Conservation (phyloP, 768 basidiomycete species). For the Hericium coralloides region DNA sequence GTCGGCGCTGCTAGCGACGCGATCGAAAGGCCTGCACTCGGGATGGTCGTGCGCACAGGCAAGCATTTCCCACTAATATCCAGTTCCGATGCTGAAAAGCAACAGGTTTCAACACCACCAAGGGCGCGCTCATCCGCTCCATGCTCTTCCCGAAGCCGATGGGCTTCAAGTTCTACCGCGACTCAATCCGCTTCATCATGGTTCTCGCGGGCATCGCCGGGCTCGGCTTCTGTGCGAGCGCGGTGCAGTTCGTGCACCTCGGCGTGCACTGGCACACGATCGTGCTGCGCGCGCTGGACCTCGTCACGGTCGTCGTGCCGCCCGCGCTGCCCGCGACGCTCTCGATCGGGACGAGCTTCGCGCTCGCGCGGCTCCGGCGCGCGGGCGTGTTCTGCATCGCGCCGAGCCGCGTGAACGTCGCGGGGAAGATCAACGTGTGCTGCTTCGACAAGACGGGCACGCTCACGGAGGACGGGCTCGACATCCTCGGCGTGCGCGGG, state of each 20-base stretch:
- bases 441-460: slow-evolving; percentile 99
- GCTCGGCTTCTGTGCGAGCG: slow-evolving; percentile 85
- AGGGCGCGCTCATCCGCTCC: slow-evolving; percentile 89
- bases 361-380: slow-evolving; percentile 81
- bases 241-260: slow-evolving; percentile 84
- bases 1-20: slow-evolving; percentile 40
- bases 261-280: slow-evolving; percentile 88
- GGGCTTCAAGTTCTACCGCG: slow-evolving; percentile 97
- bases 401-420: slow-evolving; percentile 90
- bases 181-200: slow-evolving; percentile 83
- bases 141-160: slow-evolving; percentile 99
- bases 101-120: slow-evolving; percentile 92
- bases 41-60: slow-evolving; percentile 84
- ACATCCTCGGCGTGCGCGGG: slow-evolving; percentile 88
- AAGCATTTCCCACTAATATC: slow-evolving; percentile 4
- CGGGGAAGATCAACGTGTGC: slow-evolving; percentile 92
- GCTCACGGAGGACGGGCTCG: slow-evolving; percentile 94
- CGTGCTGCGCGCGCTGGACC: slow-evolving; percentile 81
- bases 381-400: slow-evolving; percentile 93
- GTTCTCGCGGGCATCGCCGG: slow-evolving; percentile 89
- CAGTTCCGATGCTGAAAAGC: slow-evolving; percentile 2
- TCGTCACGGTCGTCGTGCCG: slow-evolving; percentile 96
- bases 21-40: slow-evolving; percentile 56
- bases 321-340: slow-evolving; percentile 95
- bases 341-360: slow-evolving; percentile 95